Conservation (phyloP, 169 alveolate species). For the Haemoproteus tartakovskyi region DNA sequence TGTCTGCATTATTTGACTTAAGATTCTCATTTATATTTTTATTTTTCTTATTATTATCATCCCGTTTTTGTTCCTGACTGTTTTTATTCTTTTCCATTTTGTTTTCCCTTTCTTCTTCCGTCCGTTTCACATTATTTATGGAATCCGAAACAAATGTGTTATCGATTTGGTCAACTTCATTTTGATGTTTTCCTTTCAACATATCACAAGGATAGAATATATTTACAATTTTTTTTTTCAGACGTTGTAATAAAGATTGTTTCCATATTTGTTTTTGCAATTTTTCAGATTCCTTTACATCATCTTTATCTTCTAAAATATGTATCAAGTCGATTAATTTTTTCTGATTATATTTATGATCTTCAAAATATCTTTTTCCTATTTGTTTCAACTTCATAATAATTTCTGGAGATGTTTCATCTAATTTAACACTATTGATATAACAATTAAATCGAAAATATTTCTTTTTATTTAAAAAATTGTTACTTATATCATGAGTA, state of each 20-base stretch:
- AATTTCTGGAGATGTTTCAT: slow-evolving; percentile 70
- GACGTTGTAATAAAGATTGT: neutral
- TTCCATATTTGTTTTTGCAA: slow-evolving; percentile 54
- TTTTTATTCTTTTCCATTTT: too few relatives aligned
- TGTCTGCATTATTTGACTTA: too few relatives aligned
- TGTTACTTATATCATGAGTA: slow-evolving; percentile 68
- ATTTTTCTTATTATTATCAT: too few relatives aligned
- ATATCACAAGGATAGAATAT: slow-evolving; percentile 8
- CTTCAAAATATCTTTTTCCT: slow-evolving; percentile 69
- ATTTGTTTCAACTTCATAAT: slow-evolving; percentile 61
- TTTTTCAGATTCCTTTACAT: slow-evolving; percentile 51
- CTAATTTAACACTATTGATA: slow-evolving; percentile 63
- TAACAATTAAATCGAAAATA: slow-evolving; percentile 77
- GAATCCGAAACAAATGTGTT: too few relatives aligned
- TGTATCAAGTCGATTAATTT: slow-evolving; percentile 44
- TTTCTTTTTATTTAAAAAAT: slow-evolving; percentile 59
- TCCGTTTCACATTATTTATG: too few relatives aligned
- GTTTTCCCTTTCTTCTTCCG: too few relatives aligned
- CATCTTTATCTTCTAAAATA: slow-evolving; percentile 66
- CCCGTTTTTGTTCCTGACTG: too few relatives aligned
- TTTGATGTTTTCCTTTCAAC: too few relatives aligned
- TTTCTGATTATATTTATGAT: slow-evolving; percentile 48
- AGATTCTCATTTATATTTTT: too few relatives aligned
- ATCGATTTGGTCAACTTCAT: too few relatives aligned
- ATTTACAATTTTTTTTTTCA: slow-evolving; percentile 17